Conservation (phyloP, 208 protist genomes). For the Leishmania guyanensis region DNA sequence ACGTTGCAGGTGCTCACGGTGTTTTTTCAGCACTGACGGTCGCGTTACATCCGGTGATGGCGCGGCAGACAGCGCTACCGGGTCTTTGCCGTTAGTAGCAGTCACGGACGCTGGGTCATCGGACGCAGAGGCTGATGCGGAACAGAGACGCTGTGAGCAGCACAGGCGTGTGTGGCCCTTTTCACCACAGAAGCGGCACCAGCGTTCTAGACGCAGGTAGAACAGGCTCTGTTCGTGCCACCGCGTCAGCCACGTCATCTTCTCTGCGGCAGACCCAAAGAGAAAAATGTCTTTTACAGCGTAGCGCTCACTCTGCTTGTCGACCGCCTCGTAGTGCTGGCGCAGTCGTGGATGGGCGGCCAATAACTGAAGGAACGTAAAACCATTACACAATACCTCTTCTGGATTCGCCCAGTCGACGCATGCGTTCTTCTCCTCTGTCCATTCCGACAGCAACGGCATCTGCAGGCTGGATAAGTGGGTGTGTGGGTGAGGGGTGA, state of each 20-base stretch:
- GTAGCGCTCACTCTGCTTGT: constrained; percentile 23
- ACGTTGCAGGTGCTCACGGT: constrained; percentile 63
- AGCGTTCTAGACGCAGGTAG: constrained; percentile 44
- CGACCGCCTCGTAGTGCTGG: constrained; percentile 28
- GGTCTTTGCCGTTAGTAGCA: not conserved
- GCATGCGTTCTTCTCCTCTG: constrained; percentile 73
- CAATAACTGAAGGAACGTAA: constrained; percentile 80
- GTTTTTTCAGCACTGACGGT: constrained; percentile 44
- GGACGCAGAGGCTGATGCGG: not conserved
- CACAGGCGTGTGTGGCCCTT: constrained; percentile 65
- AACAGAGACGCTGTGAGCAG: constrained; percentile 30
- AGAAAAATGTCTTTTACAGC: constrained; percentile 30
- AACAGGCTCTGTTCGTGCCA: constrained; percentile 56
- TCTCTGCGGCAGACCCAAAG: constrained; percentile 28
- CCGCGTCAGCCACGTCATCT: constrained; percentile 29
- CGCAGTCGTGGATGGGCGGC: constrained; percentile 55
- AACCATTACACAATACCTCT: constrained; percentile 71
- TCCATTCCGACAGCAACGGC: constrained; percentile 56
- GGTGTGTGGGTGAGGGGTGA: not conserved
- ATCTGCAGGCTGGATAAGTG: constrained; percentile 1
- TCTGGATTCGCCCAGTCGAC: constrained; percentile 72
- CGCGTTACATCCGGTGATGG: not conserved
- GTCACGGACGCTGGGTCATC: not conserved
- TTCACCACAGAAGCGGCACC: constrained; percentile 70
- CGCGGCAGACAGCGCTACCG: not conserved